Evolutionary conservation across 2,329 filamentous ascomycete species (phyloP).

Genomic region (Diaporthe batatas): DNA sequence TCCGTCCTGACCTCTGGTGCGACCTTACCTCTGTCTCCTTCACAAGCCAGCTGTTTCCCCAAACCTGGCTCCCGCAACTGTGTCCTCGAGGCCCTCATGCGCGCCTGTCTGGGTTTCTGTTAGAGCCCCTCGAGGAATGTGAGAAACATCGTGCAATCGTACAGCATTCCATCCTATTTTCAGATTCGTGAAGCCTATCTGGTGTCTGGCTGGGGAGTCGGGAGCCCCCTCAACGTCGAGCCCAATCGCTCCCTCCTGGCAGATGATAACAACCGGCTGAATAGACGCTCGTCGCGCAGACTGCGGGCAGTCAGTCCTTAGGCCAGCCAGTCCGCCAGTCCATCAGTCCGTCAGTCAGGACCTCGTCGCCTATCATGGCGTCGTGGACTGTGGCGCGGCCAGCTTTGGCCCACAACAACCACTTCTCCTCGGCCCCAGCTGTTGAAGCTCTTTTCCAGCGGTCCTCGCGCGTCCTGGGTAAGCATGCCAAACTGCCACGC

Average conservation of each 20-base stretch:
- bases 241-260: not conserved
- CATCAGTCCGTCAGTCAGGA: not conserved
- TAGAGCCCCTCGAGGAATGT: not conserved
- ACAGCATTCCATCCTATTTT: not conserved
- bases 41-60: constrained; percentile 14
- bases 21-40: constrained; percentile 3
- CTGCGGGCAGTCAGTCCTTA: constrained; percentile 34
- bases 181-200: not conserved
- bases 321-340: not conserved
- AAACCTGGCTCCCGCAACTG: constrained; percentile 10
- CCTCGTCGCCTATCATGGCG: constrained; percentile 39
- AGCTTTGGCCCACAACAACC: constrained; percentile 42
- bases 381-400: constrained; percentile 46
- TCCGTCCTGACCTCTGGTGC: constrained; percentile 5
- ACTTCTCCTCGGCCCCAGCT: constrained; percentile 29
- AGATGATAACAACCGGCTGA: constrained; percentile 36
- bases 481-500: constrained; percentile 15
- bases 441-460: constrained; percentile 41
- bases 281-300: constrained; percentile 37
- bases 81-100: not conserved
- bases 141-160: constrained; percentile 4
- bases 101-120: not conserved
- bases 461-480: constrained; percentile 43
- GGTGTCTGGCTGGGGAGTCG: constrained; percentile 30
- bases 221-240: not conserved